A percentile compares a stretch with the other conserved stretches of the same genome.
phyloP scores from a whole-genome alignment of 2,329 filamentous ascomycete species.

The Fusarium poae region DNA sequence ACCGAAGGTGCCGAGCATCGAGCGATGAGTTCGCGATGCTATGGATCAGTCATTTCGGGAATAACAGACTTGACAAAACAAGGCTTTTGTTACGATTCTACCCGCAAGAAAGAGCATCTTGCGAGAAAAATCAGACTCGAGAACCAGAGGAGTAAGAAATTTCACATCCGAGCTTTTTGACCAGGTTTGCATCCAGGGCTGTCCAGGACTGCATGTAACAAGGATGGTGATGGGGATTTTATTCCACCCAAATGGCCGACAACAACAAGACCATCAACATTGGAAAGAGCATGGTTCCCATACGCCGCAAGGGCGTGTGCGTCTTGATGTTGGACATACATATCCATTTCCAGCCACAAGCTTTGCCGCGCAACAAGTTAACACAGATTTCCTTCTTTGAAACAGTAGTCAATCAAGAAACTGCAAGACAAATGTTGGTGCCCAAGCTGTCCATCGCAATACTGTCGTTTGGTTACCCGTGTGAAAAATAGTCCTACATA shows the following conservation, averaged over 20 bases:
- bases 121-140: conserved; percentile 22
- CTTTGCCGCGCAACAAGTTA: conserved; percentile 15
- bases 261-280: conserved; percentile 41
- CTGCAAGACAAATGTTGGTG: conserved; percentile 28
- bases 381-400: background rate
- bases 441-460: conserved; percentile 30
- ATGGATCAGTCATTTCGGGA: conserved; percentile 24
- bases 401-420: conserved; percentile 24
- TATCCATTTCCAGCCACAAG: conserved; percentile 22
- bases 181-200: conserved; percentile 41
- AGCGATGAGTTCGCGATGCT: conserved; percentile 17
- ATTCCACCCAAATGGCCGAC: conserved; percentile 37
- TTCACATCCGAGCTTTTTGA: conserved; percentile 34
- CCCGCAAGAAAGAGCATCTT: conserved; percentile 26
- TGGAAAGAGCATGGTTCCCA: conserved; percentile 29
- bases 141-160: conserved; percentile 33
- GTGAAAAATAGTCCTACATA: conserved; percentile 43
- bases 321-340: conserved; percentile 30
- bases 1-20: conserved; percentile 9
- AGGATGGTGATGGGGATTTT: conserved; percentile 44
- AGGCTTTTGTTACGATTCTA: conserved; percentile 16
- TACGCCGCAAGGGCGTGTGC: conserved; percentile 41
- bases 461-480: conserved; percentile 25
- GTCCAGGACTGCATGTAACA: conserved; percentile 41
- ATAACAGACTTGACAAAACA: conserved; percentile 18